Evolutionary conservation across 2,329 filamentous ascomycete genomes (phyloP), one percentile per base, ranked within the genome.

Genomic region (Fusarium sambucinum): DNA sequence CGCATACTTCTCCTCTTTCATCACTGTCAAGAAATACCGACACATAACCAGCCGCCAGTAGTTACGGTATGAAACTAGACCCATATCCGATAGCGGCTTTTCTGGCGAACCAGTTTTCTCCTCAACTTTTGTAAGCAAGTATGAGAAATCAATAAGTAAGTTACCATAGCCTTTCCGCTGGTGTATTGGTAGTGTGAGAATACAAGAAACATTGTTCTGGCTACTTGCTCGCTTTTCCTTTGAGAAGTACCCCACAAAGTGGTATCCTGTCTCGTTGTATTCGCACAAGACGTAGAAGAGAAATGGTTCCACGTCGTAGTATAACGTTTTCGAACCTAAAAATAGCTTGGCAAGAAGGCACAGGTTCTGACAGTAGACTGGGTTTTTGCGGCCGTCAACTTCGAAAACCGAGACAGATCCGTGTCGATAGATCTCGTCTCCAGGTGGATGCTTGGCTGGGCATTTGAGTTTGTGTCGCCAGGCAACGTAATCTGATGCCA

Each of bases 231-330:
- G 87, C 81, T 99, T 99, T 81, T 99, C 96, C 78, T 99, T 99
- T 51, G 96, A 98, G 75, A 99, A 99, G 77, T 99, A 99, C n/a
- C 96, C 96, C 27, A 98, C 95, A 71, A 99, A 96, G 77, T 97
- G 96, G 76, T 96, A 97, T 19, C 95, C 95, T 19, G 91, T 87
- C 57, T 96, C 91, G 75, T 97, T 92, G 72, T 94, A 95, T 73
- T 97, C 96, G 69, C 94, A 97, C 82, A 98, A 92, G 73, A 97
- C 94, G 77, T 98, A 98, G 82, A 98, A 98, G 9, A 98, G 80
- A 77, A 98, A 98, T 0, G 95, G 96, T 71, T 98, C 95, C 3
- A 98, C 95, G 74, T 98, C 95, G 80, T 98, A 98, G 82, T 98
- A 98, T 6, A 98, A 86, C 0, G 96, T 99, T 79, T 99, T 99